Evolutionary conservation across 2,329 filamentous ascomycete species (phyloP).

Genomic region (Knufia petricola): DNA sequence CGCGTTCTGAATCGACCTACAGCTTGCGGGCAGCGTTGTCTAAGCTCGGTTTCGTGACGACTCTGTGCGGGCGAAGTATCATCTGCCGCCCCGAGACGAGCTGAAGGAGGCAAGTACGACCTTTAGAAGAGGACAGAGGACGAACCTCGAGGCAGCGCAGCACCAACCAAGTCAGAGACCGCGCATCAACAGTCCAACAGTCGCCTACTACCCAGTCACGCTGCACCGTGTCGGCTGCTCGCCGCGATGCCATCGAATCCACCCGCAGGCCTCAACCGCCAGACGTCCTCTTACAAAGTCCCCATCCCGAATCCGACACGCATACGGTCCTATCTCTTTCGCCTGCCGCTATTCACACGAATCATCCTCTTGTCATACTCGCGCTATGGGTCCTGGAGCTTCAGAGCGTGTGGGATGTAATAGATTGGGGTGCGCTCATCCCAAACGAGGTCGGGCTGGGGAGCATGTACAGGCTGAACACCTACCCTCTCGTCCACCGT

Average conservation of each 20-base stretch:
- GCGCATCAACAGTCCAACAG: no score
- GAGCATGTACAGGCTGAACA: constrained; percentile 89
- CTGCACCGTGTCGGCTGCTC: background rate
- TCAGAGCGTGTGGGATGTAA: constrained; percentile 61
- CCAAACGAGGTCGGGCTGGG: constrained; percentile 68
- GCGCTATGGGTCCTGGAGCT: constrained; percentile 60
- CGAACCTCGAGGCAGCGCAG: background rate
- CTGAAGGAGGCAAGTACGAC: no score
- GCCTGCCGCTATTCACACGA: constrained; percentile 82
- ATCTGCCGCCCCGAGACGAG: no score
- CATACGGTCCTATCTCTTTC: constrained; percentile 69
- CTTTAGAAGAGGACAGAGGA: no score
- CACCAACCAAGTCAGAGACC: no score
- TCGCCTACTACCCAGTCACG: no score
- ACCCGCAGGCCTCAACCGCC: background rate
- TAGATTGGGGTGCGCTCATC: constrained; percentile 67
- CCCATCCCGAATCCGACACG: constrained; percentile 57
- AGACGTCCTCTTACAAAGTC: constrained; percentile 29
- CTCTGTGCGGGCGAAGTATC: no score
- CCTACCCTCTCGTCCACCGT: constrained; percentile 77
- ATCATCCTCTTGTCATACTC: constrained; percentile 57
- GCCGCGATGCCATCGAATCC: constrained; percentile 2
- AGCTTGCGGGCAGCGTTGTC: no score
- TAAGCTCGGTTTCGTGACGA: no score
- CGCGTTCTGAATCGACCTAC: background rate